These are phyloP conservation scores for Alliaria petiolata DNA, from an alignment of 345 rosid species.

Conservation along the genomic window DNA sequence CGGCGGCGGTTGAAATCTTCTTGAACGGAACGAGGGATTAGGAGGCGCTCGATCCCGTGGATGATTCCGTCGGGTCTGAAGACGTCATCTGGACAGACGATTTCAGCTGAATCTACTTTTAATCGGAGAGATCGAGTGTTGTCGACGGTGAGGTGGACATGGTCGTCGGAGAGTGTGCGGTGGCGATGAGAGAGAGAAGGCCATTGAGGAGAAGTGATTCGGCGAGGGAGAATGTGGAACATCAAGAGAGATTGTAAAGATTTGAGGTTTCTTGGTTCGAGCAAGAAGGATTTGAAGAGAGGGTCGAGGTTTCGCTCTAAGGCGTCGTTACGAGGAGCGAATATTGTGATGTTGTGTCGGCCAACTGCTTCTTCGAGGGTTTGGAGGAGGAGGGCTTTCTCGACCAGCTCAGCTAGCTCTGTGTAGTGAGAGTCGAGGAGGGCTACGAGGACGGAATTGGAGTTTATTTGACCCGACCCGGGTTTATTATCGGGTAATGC, in stretches of 20 bases:
- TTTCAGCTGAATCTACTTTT: conserved; percentile 42
- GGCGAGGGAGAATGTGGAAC: conserved; percentile 71
- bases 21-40: conserved; percentile 69
- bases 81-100: conserved; percentile 42
- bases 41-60: conserved; percentile 62
- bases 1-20: conserved; percentile 66
- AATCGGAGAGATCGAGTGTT: conserved; percentile 19
- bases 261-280: conserved; percentile 81
- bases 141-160: conserved; percentile 44
- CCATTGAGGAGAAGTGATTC: conserved; percentile 55
- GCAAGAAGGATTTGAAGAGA: conserved; percentile 83
- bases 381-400: conserved; percentile 87
- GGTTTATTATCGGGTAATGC: conserved; percentile 48
- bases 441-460: conserved; percentile 91
- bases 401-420: conserved; percentile 80
- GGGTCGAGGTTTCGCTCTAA: conserved; percentile 83
- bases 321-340: conserved; percentile 87
- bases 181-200: conserved; percentile 36
- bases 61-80: conserved; percentile 69
- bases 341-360: conserved; percentile 79
- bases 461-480: conserved; percentile 60
- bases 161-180: conserved; percentile 45
- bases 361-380: conserved; percentile 87
- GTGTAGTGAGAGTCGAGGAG: conserved; percentile 96
- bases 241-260: conserved; percentile 71